These are phyloP conservation scores for Syzygium jambos DNA, from an alignment of 345 rosid species.

Conservation along the genomic window DNA sequence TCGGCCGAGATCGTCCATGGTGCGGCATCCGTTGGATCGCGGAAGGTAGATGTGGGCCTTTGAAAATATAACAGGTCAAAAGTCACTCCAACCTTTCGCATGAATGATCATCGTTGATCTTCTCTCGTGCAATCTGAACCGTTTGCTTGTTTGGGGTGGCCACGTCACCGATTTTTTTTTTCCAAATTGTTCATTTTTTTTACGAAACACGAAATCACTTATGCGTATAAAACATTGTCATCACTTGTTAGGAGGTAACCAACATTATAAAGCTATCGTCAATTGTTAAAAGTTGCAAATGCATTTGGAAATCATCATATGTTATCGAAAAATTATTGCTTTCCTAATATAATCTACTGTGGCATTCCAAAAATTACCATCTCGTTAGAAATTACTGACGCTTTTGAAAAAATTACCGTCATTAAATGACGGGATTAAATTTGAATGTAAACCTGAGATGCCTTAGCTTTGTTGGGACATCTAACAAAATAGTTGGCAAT, in stretches of 20 bases:
- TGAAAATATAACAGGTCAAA: neutral
- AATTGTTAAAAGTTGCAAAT: rapidly evolving
- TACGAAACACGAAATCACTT: too few relatives aligned
- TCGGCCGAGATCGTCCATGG: neutral
- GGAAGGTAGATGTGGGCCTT: neutral
- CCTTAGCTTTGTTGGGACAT: neutral
- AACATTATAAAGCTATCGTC: neutral
- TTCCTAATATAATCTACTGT: rapidly evolving
- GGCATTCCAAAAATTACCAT: neutral
- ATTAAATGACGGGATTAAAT: neutral
- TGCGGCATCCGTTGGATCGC: neutral
- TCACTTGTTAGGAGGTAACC: neutral
- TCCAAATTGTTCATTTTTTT: too few relatives aligned
- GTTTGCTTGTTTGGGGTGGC: neutral
- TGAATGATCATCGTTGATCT: neutral
- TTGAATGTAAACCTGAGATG: neutral
- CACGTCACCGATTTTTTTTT: neutral
- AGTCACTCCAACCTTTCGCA: neutral
- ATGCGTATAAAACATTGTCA: neutral
- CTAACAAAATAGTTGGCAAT: neutral
- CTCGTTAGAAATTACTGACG: rapidly evolving
- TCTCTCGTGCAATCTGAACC: neutral
- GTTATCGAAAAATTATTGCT: neutral
- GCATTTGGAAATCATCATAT: neutral
- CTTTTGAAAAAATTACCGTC: neutral